Conservation (phyloP, 805 yeast genomes). For the Scheffersomyces spartinae region DNA sequence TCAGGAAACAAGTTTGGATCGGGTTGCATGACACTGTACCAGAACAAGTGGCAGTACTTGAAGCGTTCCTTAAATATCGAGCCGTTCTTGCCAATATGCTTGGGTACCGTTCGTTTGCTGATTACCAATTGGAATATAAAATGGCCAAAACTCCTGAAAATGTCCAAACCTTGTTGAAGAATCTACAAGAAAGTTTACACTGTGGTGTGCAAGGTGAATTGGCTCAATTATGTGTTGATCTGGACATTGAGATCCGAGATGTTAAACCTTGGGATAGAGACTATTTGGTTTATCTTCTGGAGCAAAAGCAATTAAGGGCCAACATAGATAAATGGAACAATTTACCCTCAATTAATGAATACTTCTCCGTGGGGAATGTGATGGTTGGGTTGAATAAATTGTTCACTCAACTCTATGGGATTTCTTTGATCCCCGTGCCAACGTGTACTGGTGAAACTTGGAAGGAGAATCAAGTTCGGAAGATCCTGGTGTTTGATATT, state of each 20-base stretch:
- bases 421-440: conserved; percentile 56
- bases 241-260: conserved; percentile 30
- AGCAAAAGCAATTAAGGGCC: conserved; percentile 8
- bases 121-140: conserved; percentile 77
- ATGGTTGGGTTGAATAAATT: conserved; percentile 71
- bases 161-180: conserved; percentile 57
- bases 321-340: conserved; percentile 10
- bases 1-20: conserved; percentile 65
- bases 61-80: conserved; percentile 50
- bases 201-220: conserved; percentile 50
- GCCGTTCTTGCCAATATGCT: conserved; percentile 61
- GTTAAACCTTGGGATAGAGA: conserved; percentile 92
- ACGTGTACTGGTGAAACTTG: conserved; percentile 71
- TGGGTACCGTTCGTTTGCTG: conserved; percentile 60
- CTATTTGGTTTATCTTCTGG: conserved; percentile 26
- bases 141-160: conserved; percentile 78
- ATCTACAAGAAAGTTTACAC: conserved; percentile 41
- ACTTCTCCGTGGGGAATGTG: conserved; percentile 77
- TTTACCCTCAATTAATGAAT: conserved; percentile 45
- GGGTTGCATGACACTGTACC: conserved; percentile 55
- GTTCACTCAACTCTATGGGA: conserved; percentile 64
- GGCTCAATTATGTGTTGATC: too few relatives aligned
- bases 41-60: conserved; percentile 50
- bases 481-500: conserved; percentile 57
- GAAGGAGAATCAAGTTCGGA: conserved; percentile 69